Base-by-base conservation (phyloP, 306 rosid species). In the Ormosia emarginata region DNA sequence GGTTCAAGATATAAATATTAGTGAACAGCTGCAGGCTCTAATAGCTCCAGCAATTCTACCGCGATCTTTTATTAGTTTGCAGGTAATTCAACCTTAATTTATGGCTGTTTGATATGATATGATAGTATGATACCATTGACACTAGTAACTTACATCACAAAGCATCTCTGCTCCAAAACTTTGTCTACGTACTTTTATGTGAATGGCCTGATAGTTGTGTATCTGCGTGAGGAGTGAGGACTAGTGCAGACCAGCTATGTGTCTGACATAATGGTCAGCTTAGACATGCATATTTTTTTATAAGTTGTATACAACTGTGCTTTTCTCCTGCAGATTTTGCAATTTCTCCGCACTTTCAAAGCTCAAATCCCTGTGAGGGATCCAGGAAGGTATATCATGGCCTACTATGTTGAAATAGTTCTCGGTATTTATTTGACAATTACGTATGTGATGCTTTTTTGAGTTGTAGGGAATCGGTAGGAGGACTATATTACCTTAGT, bases 41-140 rank as follows among this genome's bases (percentile, higher is more conserved):
- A 90, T 93, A 80, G 93, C 98, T 88, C 97, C 99, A 59, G 99
- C 98, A 62, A 40, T 93, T 85, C 90, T 95, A 36, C 99, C 99
- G 1, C 91, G 97, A 17, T 91, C 98, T 63, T 95, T 91, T 80
- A 40, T 91, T 82, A 95, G 90, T 67, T 90, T 95, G 47, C 95
- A 95, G 95, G 98, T 95, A 82, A 81, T 69, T 55, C 10, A 64
- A 40, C 43, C 61, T 66, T 82, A 53, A 33, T 13, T 9, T 74
- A 17, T 14, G 33, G n/a, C 58, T 76, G 40, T 55, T 55, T 47
- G 14, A 49, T 67, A 18, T 13, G 6, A 57, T 77, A 43, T 13
- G 12, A 44, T n/a, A n/a, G 47, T 77, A 43, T 13, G 44, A 77
- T 58, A 33, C 78, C 57, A 36, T 29, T 67, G 72, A 55, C 75